Evolutionary conservation across 2,329 filamentous ascomycete genomes (phyloP).

Genomic region (Aspergillus sp.): DNA sequence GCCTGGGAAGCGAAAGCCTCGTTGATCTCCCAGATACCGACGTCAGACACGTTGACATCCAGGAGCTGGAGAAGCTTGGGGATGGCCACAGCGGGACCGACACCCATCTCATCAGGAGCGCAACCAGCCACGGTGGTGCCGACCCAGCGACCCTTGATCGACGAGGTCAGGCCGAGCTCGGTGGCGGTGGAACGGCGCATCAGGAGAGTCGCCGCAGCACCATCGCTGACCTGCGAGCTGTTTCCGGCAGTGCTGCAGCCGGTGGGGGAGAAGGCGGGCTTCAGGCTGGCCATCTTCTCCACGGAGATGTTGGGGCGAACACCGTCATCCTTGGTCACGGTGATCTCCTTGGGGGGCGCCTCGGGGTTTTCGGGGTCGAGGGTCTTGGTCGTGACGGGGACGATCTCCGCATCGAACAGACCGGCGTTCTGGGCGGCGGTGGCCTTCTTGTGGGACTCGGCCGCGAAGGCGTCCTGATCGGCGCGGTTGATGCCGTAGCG

Average conservation of each 20-base stretch:
- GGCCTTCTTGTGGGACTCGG: constrained; percentile 70
- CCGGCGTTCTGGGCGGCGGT: constrained; percentile 67
- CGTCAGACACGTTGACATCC: constrained; percentile 65
- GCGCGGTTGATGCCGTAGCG: constrained; percentile 70
- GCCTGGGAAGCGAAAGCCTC: constrained; percentile 70
- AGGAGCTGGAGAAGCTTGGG: constrained; percentile 73
- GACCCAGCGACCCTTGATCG: constrained; percentile 81
- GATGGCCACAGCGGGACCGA: constrained; percentile 83
- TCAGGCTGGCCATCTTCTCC: constrained; percentile 74
- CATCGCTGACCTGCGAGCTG: constrained; percentile 80
- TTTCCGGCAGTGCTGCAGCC: constrained; percentile 85
- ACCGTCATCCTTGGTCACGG: constrained; percentile 77
- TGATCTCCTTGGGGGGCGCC: constrained; percentile 57
- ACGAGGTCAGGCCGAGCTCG: constrained; percentile 65
- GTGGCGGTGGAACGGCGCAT: constrained; percentile 81
- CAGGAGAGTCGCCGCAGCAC: constrained; percentile 77
- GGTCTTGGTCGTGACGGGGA: constrained; percentile 72
- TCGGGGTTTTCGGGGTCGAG: constrained; percentile 63
- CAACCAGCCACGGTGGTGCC: constrained; percentile 74
- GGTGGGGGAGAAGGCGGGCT: constrained; percentile 76
- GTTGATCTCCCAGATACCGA: constrained; percentile 91
- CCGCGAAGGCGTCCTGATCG: constrained; percentile 83
- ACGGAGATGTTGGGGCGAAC: constrained; percentile 67
- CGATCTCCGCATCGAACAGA: constrained; percentile 74
- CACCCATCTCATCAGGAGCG: constrained; percentile 87